phyloP scores from a whole-genome alignment of 345 rosid genomes.

The Rhodomyrtus tomentosa region DNA sequence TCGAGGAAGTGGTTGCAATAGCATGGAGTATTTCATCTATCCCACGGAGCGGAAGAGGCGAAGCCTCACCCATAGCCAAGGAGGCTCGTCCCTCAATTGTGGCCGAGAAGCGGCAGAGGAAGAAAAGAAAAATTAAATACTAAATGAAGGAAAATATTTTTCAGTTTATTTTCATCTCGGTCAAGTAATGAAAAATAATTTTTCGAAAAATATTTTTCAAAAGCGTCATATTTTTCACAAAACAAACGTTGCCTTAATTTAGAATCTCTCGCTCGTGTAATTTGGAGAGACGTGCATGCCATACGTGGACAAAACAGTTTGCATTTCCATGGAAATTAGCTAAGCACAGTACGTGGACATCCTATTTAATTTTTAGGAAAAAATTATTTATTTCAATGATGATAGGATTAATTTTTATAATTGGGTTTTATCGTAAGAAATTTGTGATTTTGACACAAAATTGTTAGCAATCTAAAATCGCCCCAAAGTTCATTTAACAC shows the following conservation, averaged over 20 bases:
- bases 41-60: too few species aligned
- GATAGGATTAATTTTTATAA: background rate
- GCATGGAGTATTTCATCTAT: background rate
- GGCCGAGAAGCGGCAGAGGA: too few species aligned
- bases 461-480: background rate
- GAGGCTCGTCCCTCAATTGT: too few species aligned
- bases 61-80: too few species aligned
- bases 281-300: background rate
- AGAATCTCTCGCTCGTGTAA: too few species aligned
- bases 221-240: too few species aligned
- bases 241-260: too few species aligned
- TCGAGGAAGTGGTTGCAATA: accelerated
- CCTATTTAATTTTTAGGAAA: background rate
- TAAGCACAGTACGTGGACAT: background rate
- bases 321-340: background rate
- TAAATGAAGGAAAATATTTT: too few species aligned
- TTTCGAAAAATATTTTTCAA: too few species aligned
- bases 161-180: too few species aligned
- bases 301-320: background rate
- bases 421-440: background rate
- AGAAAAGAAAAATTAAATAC: too few species aligned
- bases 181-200: too few species aligned
- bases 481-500: background rate
- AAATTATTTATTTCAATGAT: background rate
- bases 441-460: background rate